phyloP scores from a whole-genome alignment of 768 basidiomycete genomes.

The Lyophyllum atratum region DNA sequence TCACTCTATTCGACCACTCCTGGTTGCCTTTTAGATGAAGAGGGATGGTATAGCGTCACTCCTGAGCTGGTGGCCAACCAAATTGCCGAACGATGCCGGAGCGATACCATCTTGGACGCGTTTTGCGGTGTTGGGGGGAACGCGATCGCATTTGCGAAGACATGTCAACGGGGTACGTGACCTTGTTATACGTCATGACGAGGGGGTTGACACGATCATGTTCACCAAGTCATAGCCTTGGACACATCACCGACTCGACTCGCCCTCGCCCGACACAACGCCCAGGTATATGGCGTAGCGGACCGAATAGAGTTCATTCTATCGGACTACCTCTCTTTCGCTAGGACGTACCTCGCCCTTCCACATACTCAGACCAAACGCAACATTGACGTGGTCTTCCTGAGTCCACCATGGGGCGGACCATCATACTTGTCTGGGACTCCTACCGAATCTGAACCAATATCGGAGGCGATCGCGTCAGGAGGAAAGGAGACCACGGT shows the following conservation, averaged over 20 bases:
- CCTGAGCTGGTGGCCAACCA: conserved; percentile 91
- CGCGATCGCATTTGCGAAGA: conserved; percentile 94
- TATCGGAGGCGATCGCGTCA: conserved; percentile 8
- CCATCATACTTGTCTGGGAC: conserved; percentile 61
- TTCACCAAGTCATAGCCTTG: conserved; percentile 80
- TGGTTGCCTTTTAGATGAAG: conserved; percentile 88
- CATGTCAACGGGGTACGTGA: conserved; percentile 86
- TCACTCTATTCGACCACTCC: conserved; percentile 66
- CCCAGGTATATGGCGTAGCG: conserved; percentile 89
- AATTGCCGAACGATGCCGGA: conserved; percentile 91
- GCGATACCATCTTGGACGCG: conserved; percentile 83
- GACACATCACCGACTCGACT: conserved; percentile 86
- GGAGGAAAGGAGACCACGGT: conserved; percentile 11
- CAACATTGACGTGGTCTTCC: conserved; percentile 85
- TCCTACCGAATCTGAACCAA: conserved; percentile 5
- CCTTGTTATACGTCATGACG: neutral
- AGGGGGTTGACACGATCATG: neutral
- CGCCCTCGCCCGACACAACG: conserved; percentile 91
- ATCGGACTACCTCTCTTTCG: conserved; percentile 83
- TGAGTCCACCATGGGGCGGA: conserved; percentile 97
- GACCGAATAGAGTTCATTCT: conserved; percentile 95
- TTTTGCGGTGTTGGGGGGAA: conserved; percentile 99
- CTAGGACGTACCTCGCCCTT: conserved; percentile 46
- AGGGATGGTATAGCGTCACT: conserved; percentile 98
- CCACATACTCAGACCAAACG: conserved; percentile 31